Conservation (phyloP, 2,329 filamentous ascomycete species). For the Clonostachys rosea region DNA sequence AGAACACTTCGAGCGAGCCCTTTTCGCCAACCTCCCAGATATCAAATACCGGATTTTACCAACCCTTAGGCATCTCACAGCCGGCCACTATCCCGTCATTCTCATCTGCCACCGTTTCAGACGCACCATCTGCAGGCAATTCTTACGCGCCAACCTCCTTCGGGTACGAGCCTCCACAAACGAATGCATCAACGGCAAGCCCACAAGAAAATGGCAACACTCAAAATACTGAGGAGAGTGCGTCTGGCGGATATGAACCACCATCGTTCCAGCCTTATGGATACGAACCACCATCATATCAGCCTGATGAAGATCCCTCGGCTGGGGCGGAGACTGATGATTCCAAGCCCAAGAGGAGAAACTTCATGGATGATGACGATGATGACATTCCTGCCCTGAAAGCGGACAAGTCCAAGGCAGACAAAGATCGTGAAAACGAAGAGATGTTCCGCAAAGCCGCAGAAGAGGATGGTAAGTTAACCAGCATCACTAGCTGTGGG, state of each 20-base stretch:
- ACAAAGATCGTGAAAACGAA: conserved; percentile 74
- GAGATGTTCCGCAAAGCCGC: conserved; percentile 84
- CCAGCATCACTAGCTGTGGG: background rate
- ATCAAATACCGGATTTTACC: background rate
- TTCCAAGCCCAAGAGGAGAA: conserved; percentile 67
- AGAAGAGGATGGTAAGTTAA: conserved; percentile 61
- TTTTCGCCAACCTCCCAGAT: background rate
- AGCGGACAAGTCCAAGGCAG: conserved; percentile 56
- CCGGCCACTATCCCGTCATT: background rate
- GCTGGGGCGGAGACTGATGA: conserved; percentile 35
- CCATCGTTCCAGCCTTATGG: conserved; percentile 56
- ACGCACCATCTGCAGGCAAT: too few relatives aligned
- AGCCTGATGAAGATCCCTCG: conserved; percentile 39
- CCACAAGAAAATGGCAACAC: conserved; percentile 8
- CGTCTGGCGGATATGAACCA: conserved; percentile 50
- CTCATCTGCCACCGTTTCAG: background rate
- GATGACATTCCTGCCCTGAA: conserved; percentile 56
- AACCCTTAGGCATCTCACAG: background rate
- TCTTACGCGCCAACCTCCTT: conserved; percentile 29
- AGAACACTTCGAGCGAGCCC: background rate
- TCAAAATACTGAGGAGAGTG: conserved; percentile 15
- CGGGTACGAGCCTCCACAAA: conserved; percentile 45
- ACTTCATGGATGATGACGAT: conserved; percentile 78
- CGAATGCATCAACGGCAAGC: conserved; percentile 11
- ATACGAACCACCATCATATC: conserved; percentile 54